Evolutionary conservation across 192 early-diverging fungal species (phyloP), one percentile per base, ranked within the genome.

Genomic region (Coemansia brasiliensis): DNA sequence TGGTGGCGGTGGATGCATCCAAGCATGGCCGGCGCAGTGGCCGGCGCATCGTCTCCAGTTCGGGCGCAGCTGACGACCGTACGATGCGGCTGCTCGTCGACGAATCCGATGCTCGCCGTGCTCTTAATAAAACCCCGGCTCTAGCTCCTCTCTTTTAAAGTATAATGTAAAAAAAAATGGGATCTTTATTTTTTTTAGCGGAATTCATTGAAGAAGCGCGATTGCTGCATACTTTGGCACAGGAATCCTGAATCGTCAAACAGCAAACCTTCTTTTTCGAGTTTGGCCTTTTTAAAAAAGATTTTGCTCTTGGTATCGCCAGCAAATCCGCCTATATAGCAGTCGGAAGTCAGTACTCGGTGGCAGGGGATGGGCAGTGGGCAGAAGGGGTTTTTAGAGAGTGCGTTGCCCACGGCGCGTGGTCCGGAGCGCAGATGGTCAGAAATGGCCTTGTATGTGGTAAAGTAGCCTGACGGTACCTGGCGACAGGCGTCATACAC

Each of bases 301-400:
- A 87, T 83, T 61, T 83, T 80, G 55, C 80, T 82, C 37, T 82
- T 85, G 24, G 74, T 79, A 59, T 85, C 81, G 40, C 89, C 87
- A 37, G 63, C 64, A 60, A 88, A 90, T 0, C 89, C 89, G 13
- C 89, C 89, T n/a, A 90, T 75, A 37, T 81, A 83, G 43, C 70
- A 67, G 59, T 86, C 80, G 3, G 83, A 65, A 9, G 84, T 79
- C 52, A 88, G 55, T 16, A 90, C 83, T 10, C 89, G 81, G 61
- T 90, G 87, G 61, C 89, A 90, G 2, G 89, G 87, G 0, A 90
- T 79, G 5, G 86, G 88, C 5, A 80, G 52, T 18, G 89, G 89
- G 18, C 79, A 81, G 57, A 87, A 90, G 3, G 89, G 89, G 56
- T 90, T 90, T 48, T 78, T 67, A 16, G 77, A 52, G 44, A 90